Conservation (phyloP, 2,329 filamentous ascomycete species). For the Phaeoacremonium minimum region DNA sequence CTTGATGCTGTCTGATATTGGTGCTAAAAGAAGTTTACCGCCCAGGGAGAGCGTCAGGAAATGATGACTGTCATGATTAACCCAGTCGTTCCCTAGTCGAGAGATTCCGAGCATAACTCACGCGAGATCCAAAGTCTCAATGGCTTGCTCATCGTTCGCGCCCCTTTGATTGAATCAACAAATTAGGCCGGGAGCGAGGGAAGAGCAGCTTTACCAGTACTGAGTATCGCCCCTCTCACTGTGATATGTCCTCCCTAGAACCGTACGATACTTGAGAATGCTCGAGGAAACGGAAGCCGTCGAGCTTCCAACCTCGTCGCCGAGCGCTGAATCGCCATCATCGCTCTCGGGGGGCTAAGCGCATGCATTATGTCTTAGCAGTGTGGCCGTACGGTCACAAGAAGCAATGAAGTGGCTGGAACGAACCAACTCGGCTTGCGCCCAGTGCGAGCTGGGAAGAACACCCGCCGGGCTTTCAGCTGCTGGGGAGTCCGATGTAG, state of each 20-base stretch:
- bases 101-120: conserved; percentile 8
- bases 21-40: conserved; percentile 17
- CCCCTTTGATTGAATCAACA: conserved; percentile 5
- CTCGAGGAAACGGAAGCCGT: conserved; percentile 8
- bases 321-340: conserved; percentile 10
- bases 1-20: conserved; percentile 13
- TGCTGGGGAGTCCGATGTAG: no score
- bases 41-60: conserved; percentile 14
- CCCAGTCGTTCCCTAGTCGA: no score
- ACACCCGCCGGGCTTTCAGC: no score
- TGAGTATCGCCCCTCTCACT: conserved; percentile 9
- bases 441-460: no score
- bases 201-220: conserved; percentile 12
- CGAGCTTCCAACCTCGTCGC: conserved; percentile 8
- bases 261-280: conserved; percentile 9
- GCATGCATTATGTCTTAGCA: no score
- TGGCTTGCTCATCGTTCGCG: conserved; percentile 23
- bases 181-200: no score
- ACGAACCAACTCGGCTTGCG: no score
- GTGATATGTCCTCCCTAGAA: conserved; percentile 10
- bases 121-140: conserved; percentile 25
- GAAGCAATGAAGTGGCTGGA: no score
- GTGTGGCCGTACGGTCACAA: no score
- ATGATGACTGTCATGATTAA: conserved; percentile 15
- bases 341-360: no score